Evolutionary conservation across 2,329 filamentous ascomycete genomes (phyloP), one percentile per base, ranked within the genome.

Genomic region (Cyphellophora europaea): DNA sequence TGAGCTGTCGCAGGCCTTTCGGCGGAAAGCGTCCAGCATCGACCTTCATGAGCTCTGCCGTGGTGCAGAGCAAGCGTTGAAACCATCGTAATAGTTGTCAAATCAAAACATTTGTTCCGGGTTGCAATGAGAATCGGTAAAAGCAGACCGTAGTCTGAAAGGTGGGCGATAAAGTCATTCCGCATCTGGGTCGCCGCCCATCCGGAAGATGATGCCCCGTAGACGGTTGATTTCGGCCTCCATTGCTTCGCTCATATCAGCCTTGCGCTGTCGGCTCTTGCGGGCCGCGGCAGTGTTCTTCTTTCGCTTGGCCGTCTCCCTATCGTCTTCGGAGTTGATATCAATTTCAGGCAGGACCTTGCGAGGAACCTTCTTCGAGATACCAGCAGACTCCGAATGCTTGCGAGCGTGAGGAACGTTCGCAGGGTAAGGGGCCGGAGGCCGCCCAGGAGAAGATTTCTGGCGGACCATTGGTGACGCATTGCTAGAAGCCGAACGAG

Each of bases 201-300:
- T 40, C 27, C 43, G 37, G 30, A 38, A 35, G 11, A 49, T 36
- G n/a, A 49, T 48, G 17, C 25, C 36, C 33, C 45, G 31, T 12
- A 49, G 41, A 6, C 47, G 41, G 14, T 38, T 28, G 19, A 48
- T 48, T 33, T 49, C 47, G 12, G 41, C 33, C 62, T 88, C 80
- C 17, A 91, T 66, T 37, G 79, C 75, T 41, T 85, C 77, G 39
- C 87, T 67, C 50, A 78, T 72, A 54, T 79, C 69, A 40, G 82
- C 79, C 66, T 91, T 91, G 47, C 84, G 78, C 55, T 86, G 79
- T 34, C 86, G 77, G 43, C 84, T 91, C 65, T 93, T 93, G 51
- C 86, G 83, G 51, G 86, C 86, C 14, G 86, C 86, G 56, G 89
- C 72, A 25, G 85, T 91, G 59, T 93, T 93, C 52, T 85, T 80